Evolutionary conservation across 208 protist genomes (phyloP).

Genomic region (Trypanosoma theileri): DNA sequence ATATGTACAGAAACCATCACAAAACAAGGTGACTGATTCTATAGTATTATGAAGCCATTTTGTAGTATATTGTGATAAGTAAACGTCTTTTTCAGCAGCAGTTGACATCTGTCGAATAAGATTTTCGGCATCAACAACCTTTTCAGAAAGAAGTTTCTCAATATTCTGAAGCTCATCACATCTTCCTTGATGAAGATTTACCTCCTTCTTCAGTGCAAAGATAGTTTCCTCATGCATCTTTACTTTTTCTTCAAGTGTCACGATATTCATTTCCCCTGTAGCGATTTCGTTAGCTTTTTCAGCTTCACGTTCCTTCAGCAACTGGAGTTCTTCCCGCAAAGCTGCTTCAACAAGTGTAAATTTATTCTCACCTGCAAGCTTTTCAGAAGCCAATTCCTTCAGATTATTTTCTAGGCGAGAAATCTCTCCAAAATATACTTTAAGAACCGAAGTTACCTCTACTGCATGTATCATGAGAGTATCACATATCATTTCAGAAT

Average conservation of each 20-base stretch:
- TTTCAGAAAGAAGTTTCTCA: constrained; percentile 10
- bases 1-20: constrained; percentile 10
- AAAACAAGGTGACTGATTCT: constrained; percentile 2
- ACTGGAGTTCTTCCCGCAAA: constrained; percentile 5
- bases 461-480: constrained; percentile 6
- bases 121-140: constrained; percentile 13
- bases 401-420: not conserved
- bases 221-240: constrained; percentile 12
- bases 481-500: constrained; percentile 14
- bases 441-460: not conserved
- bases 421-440: constrained; percentile 9
- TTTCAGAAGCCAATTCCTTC: constrained; percentile 10
- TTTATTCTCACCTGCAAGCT: not conserved
- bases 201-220: constrained; percentile 13
- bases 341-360: not conserved
- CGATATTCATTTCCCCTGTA: constrained; percentile 3
- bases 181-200: constrained; percentile 4
- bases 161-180: constrained; percentile 10
- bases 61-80: not conserved
- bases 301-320: not conserved
- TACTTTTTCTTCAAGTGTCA: constrained; percentile 4
- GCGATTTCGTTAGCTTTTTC: constrained; percentile 11
- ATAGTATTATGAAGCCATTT: not conserved
- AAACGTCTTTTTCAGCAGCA: not conserved
- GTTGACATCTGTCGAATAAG: constrained; percentile 9